Conservation (phyloP, 768 basidiomycete genomes). For the Thelephora ganbajun region DNA sequence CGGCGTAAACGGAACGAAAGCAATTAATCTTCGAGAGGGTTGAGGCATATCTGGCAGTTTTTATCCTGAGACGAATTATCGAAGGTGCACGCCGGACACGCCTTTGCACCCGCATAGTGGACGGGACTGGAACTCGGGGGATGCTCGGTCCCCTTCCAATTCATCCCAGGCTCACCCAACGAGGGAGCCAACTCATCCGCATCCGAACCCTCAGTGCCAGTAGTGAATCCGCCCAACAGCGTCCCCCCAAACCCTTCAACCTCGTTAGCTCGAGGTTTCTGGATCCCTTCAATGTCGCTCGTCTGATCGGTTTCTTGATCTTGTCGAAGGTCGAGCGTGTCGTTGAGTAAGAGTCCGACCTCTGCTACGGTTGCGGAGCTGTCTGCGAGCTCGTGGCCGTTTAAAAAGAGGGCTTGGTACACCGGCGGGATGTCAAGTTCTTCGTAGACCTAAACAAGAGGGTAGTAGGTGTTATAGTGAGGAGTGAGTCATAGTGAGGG, state of each 20-base stretch:
- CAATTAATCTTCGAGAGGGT: not conserved
- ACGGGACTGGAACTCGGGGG: slow-evolving; percentile 9
- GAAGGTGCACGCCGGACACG: slow-evolving; percentile 48
- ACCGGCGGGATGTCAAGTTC: slow-evolving; percentile 58
- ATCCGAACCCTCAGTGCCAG: slow-evolving; percentile 3
- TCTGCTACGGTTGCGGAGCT: slow-evolving; percentile 36
- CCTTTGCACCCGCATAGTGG: slow-evolving; percentile 18
- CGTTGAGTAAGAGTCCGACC: slow-evolving; percentile 43
- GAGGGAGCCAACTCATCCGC: no score
- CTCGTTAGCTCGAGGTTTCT: slow-evolving; percentile 25
- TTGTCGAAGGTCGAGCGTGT: slow-evolving; percentile 52
- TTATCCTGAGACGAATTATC: slow-evolving; percentile 28
- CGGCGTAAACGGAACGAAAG: not conserved
- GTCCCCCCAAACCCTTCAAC: slow-evolving; percentile 65
- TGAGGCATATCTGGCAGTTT: not conserved
- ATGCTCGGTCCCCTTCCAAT: slow-evolving; percentile 3
- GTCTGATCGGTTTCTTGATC: slow-evolving; percentile 29
- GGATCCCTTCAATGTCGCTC: no score
- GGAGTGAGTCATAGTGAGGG: not conserved
- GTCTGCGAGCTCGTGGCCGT: slow-evolving; percentile 49
- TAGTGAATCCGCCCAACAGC: slow-evolving; percentile 33
- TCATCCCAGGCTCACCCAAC: slow-evolving; percentile 2
- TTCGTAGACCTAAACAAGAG: slow-evolving; percentile 37
- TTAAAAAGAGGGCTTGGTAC: slow-evolving; percentile 56
- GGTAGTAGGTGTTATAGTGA: no score